Evolutionary conservation across 225 moss, liverwort and hornwort genomes (phyloP), one percentile per base, ranked within the genome.

Genomic region (Polytrichum commune): DNA sequence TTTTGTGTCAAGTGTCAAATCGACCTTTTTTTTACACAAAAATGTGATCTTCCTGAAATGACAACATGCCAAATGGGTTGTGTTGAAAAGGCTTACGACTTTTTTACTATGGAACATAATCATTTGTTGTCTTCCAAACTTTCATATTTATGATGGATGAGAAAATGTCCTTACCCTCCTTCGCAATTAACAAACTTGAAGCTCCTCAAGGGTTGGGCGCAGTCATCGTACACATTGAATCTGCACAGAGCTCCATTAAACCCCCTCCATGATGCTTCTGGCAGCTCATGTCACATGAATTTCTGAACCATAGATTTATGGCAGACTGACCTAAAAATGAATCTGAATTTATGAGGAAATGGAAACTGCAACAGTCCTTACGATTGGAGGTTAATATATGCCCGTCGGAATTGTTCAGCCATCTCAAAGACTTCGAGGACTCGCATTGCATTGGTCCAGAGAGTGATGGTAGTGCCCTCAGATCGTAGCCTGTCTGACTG

Each of bases 391-490:
- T 58, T 55, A 29, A 55, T 28, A 22, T 29, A 69, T 56, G 30
- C 30, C 18, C 8, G 29, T 57, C 60, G 58, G 3, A 71, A 61
- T 33, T 62, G 60, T 7, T 71, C 61, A 10, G 13, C 71, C 5
- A 61, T 22, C 6, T 33, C 71, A 18, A 61, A 33, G 46, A 35
- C 8, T 5, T 71, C 71, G 6, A 71, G 58, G 30, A 61, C 30
- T n/a, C 60, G 58, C 20, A 60, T 8, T 29, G 78, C 71, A 53
- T 85, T 76, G 26, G 63, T 73, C 78, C 78, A 81, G 26, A 85
- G 70, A 38, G 75, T 56, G 55, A 85, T 16, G 25, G 67, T 70
- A 38, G 73, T 68, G 27, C 81, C 81, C 57, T 22, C 13, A 0
- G 77, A 62, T 76, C 75, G 38, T 1, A 81, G 62, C 53, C 54